These are phyloP conservation scores for Waitea zeae DNA, from an alignment of 1,284 basidiomycete genomes.

Conservation along the genomic window DNA sequence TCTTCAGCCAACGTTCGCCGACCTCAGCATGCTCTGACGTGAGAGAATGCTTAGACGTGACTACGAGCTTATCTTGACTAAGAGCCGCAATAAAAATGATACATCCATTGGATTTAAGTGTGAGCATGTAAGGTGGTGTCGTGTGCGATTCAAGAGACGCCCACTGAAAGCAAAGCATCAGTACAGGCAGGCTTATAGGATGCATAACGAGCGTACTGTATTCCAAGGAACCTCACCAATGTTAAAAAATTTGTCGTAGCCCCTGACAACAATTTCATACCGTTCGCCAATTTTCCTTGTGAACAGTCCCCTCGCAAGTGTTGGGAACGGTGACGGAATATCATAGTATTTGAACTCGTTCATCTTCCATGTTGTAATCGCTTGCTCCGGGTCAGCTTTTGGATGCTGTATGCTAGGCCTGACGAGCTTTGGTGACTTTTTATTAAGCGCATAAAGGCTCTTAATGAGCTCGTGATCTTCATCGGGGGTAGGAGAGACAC, in stretches of 20 bases:
- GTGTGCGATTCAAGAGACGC: constrained; percentile 56
- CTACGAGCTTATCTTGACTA: constrained; percentile 55
- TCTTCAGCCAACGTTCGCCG: constrained; percentile 72
- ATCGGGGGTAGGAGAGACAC: constrained; percentile 4
- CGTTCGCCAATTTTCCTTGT: constrained; percentile 27
- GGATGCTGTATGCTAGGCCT: constrained; percentile 32
- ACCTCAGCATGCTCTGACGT: constrained; percentile 68
- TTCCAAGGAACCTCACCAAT: constrained; percentile 93
- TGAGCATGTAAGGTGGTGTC: constrained; percentile 69
- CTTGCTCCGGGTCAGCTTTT: constrained; percentile 32
- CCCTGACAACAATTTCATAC: constrained; percentile 73
- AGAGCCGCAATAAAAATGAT: constrained; percentile 94
- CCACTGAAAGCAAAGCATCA: constrained; percentile 46
- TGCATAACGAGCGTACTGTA: constrained; percentile 34
- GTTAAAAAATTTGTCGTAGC: constrained; percentile 99
- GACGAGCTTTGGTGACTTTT: constrained; percentile 40
- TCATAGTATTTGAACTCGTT: constrained; percentile 87
- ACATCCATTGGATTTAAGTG: constrained; percentile 95
- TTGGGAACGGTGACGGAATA: constrained; percentile 81
- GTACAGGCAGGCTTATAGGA: constrained; percentile 2
- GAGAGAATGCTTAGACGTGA: constrained; percentile 87
- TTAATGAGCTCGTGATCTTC: constrained; percentile 41
- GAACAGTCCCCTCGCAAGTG: constrained; percentile 79
- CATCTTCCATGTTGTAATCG: constrained; percentile 85
- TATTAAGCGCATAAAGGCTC: constrained; percentile 29